phyloP scores from a whole-genome alignment of 306 rosid species.

The Dryas drummondii region DNA sequence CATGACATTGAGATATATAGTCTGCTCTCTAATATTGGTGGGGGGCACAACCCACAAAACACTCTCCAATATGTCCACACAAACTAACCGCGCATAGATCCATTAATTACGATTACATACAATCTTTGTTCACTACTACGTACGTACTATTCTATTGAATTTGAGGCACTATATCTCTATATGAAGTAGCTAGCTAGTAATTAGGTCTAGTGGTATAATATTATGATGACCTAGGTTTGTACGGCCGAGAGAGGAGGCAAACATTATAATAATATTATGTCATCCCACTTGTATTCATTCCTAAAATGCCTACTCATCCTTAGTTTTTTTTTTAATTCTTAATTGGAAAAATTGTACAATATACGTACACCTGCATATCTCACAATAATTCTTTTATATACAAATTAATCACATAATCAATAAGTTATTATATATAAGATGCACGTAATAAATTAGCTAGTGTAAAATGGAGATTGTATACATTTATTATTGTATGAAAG shows the following conservation, averaged over 20 bases:
- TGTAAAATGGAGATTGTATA: too few species aligned
- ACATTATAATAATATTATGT: neutral
- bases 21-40: constrained; percentile 3
- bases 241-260: neutral
- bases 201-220: neutral
- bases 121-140: neutral
- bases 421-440: too few species aligned
- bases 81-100: neutral
- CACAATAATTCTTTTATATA: too few species aligned
- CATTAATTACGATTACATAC: neutral
- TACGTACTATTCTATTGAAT: neutral
- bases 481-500: too few species aligned
- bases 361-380: too few species aligned
- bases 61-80: neutral
- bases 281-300: too few species aligned
- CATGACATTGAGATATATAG: too few species aligned
- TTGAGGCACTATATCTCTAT: neutral
- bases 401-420: too few species aligned
- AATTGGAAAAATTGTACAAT: too few species aligned
- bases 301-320: too few species aligned
- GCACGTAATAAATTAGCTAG: too few species aligned
- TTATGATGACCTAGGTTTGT: neutral
- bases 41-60: constrained; percentile 20
- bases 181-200: neutral
- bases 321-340: too few species aligned